phyloP scores from a whole-genome alignment of 352 stramenopile genomes.

The Pythium myriotylum region DNA sequence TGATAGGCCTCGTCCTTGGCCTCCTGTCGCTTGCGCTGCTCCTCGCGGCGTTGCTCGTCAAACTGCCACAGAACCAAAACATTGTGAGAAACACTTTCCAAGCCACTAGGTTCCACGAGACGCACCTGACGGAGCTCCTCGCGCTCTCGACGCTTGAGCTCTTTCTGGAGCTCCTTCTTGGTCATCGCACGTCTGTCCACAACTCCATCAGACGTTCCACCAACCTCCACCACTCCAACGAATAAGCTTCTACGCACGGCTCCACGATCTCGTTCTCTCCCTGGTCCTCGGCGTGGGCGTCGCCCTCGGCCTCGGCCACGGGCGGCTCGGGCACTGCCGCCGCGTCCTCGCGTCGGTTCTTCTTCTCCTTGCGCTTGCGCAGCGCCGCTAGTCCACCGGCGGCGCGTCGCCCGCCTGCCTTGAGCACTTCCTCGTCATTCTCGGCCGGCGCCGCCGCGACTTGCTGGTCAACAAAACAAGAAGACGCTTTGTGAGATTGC shows the following conservation, averaged over 20 bases:
- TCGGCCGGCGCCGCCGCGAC: constrained; percentile 27
- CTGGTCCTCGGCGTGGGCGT: constrained; percentile 5
- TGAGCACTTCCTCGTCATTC: constrained; percentile 35
- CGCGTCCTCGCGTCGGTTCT: constrained; percentile 32
- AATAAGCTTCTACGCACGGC: constrained; percentile 35
- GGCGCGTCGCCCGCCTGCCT: constrained; percentile 40
- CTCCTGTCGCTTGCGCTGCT: constrained; percentile 49
- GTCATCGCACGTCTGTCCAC: constrained; percentile 45
- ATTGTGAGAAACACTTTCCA: background rate
- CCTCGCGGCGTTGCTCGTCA: constrained; percentile 67
- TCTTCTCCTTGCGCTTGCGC: constrained; percentile 68
- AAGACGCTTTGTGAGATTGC: background rate
- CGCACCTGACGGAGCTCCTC: constrained; percentile 70
- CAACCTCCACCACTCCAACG: background rate
- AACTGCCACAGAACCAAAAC: constrained; percentile 41
- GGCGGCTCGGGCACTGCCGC: constrained; percentile 9
- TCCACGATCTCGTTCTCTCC: constrained; percentile 32
- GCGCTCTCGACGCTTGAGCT: constrained; percentile 73
- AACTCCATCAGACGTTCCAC: background rate
- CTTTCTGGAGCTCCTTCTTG: constrained; percentile 81
- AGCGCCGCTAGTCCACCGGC: constrained; percentile 52
- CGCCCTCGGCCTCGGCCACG: background rate
- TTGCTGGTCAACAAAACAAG: constrained; percentile 1
- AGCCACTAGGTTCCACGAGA: too few species aligned
- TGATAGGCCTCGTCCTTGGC: constrained; percentile 59